Percentiles rank a stretch among this genome's conserved stretches.
Conservation (phyloP, 2,329 filamentous ascomycete genomes). For the Botrytis medusae region DNA sequence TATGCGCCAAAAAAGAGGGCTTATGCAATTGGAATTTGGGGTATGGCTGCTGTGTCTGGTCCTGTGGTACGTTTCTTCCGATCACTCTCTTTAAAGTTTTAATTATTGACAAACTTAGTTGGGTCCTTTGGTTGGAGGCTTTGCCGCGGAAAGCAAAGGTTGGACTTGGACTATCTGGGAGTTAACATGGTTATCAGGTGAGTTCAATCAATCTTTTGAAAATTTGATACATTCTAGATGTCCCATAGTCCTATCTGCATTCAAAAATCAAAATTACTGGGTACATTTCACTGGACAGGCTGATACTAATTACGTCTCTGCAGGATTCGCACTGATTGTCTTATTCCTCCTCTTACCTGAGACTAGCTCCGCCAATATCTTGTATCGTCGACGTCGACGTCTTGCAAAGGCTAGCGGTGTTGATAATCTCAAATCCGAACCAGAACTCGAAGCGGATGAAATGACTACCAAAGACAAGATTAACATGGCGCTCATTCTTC, state of each 20-base stretch:
- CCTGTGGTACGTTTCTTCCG: conserved; percentile 43
- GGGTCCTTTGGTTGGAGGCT: conserved; percentile 60
- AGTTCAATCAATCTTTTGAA: background rate
- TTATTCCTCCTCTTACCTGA: conserved; percentile 64
- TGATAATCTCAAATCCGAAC: conserved; percentile 55
- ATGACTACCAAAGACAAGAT: conserved; percentile 49
- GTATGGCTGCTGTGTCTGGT: conserved; percentile 46
- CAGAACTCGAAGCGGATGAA: conserved; percentile 59
- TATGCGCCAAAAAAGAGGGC: conserved; percentile 53
- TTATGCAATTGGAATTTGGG: conserved; percentile 60
- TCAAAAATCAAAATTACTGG: background rate
- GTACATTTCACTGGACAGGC: background rate
- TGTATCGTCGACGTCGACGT: conserved; percentile 58
- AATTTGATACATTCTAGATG: background rate
- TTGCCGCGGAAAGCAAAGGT: conserved; percentile 52
- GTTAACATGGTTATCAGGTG: conserved; percentile 57
- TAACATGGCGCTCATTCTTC: conserved; percentile 57
- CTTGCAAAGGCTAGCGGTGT: conserved; percentile 59
- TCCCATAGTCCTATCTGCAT: background rate
- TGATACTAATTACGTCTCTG: background rate
- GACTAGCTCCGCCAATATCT: conserved; percentile 58
- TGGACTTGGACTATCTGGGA: conserved; percentile 62
- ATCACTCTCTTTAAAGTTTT: background rate
- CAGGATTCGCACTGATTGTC: conserved; percentile 51
- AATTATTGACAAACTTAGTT: conserved; percentile 37